Percentiles rank a stretch among this genome's conserved stretches.
Evolutionary conservation across 192 early-diverging fungal genomes (phyloP).

Genomic region (Ambispora gerdemannii): DNA sequence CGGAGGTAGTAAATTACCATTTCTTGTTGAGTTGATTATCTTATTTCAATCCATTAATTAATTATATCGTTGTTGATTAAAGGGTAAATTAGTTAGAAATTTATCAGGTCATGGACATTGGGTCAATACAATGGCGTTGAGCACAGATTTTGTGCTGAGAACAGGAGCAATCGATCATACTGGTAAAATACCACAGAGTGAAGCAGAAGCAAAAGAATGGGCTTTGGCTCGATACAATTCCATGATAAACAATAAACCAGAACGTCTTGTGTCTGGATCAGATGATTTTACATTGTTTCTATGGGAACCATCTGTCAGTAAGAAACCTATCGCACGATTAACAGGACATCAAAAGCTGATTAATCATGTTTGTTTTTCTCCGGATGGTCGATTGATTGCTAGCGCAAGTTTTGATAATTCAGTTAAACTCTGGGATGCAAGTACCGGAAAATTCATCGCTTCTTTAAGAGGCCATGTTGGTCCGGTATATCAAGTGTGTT

Average conservation of each 20-base stretch:
- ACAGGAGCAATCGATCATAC: slow-evolving; percentile 92
- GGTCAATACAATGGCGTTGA: slow-evolving; percentile 92
- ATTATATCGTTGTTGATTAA: too few relatives aligned
- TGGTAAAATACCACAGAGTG: slow-evolving; percentile 51
- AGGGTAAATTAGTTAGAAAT: slow-evolving; percentile 81
- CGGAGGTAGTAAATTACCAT: slow-evolving; percentile 30
- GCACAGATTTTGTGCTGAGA: slow-evolving; percentile 86
- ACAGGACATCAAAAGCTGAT: slow-evolving; percentile 95
- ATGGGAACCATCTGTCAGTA: slow-evolving; percentile 82
- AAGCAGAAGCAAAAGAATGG: slow-evolving; percentile 66
- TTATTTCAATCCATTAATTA: too few relatives aligned
- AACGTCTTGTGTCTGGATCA: slow-evolving; percentile 86
- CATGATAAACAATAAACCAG: slow-evolving; percentile 62
- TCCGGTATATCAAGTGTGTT: slow-evolving; percentile 94
- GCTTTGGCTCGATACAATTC: slow-evolving; percentile 79
- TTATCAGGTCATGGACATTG: slow-evolving; percentile 94
- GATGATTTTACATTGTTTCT: slow-evolving; percentile 98
- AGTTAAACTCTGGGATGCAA: slow-evolving; percentile 96
- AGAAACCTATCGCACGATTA: slow-evolving; percentile 79
- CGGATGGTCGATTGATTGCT: slow-evolving; percentile 84
- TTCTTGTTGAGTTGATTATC: too few relatives aligned
- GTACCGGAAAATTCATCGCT: slow-evolving; percentile 82
- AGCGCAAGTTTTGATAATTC: slow-evolving; percentile 96
- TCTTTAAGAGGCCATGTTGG: slow-evolving; percentile 94
- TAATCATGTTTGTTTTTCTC: slow-evolving; percentile 91